Evolutionary conservation across 306 rosid species (phyloP), one percentile per base, ranked within the genome.

Genomic region (Rosa lucieae): DNA sequence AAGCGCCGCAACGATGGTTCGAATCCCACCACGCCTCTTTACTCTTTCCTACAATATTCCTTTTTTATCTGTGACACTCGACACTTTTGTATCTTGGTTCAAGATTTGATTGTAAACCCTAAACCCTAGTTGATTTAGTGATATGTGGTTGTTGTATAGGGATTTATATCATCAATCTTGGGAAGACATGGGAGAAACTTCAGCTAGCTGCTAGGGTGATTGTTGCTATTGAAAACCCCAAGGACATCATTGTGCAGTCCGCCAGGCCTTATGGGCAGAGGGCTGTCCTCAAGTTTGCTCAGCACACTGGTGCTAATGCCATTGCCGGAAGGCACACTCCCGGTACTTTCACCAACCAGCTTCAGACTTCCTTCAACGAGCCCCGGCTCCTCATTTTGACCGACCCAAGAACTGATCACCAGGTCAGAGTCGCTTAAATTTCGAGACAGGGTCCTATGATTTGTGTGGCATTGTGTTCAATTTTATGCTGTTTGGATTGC

Each of bases 261-360:
- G 97, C 97, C 0, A 86, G 97, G 81, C 92, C 97, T 6, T 92
- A 89, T 39, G 97, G 97, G 0, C 98, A 94, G 83, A 92, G 98
- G 69, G 94, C 92, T 3, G 97, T 89, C 49, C 88, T 92, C 0
- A 92, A 90, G 78, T 94, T 92, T 74, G 97, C 98, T 44, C 92
- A 92, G 80, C 87, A 92, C 80, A 92, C 97, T 9, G 93, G 97
- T 15, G 90, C 89, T 23, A 92, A 87, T 76, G 97, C 98, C 0
- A 88, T 94, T 86, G 97, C 97, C 10, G 96, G 97, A 40, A 82
- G 96, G 71, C 98, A 92, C 79, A 94, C 94, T 59, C 97, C 98
- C 0, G 97, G 98, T 44, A 92, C 94, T 8, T 90, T 92, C 68
- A 95, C 99, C 13, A 95, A 95, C 65, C 99, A 95, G 90, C 84